Percentiles rank a stretch among this genome's conserved stretches.
These are phyloP conservation scores for Thalia dealbata DNA, from an alignment of 176 grass and related monocot species.

Conservation along the genomic window DNA sequence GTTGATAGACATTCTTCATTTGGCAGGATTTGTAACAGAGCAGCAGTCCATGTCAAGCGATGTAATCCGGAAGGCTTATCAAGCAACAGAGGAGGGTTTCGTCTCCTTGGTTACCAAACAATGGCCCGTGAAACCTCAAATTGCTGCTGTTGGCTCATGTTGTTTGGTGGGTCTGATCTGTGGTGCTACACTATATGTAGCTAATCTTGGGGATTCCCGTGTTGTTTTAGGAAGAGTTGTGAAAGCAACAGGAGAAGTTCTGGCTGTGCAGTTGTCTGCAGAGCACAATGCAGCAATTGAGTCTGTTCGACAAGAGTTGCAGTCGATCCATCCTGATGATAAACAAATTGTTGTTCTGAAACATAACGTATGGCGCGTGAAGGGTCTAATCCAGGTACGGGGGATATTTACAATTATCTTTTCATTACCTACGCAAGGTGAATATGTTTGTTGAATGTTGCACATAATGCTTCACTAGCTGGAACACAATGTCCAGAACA, in stretches of 20 bases:
- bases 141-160: slow-evolving; percentile 87
- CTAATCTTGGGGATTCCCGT: slow-evolving; percentile 80
- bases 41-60: slow-evolving; percentile 72
- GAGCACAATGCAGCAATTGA: slow-evolving; percentile 91
- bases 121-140: slow-evolving; percentile 83
- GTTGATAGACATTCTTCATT: not conserved
- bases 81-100: slow-evolving; percentile 91
- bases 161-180: slow-evolving; percentile 80
- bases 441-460: not conserved
- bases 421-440: not conserved
- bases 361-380: slow-evolving; percentile 97
- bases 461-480: not conserved
- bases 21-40: slow-evolving; percentile 65
- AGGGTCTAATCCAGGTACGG: slow-evolving; percentile 83
- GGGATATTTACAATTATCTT: not conserved
- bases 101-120: slow-evolving; percentile 71
- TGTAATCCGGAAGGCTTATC: slow-evolving; percentile 82
- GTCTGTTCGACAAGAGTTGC: slow-evolving; percentile 68
- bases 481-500: not conserved
- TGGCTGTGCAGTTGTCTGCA: slow-evolving; percentile 76
- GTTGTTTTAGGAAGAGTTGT: slow-evolving; percentile 66
- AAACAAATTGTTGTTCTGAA: slow-evolving; percentile 76
- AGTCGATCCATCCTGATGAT: slow-evolving; percentile 73
- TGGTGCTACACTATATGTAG: slow-evolving; percentile 61
- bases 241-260: slow-evolving; percentile 73